phyloP scores from a whole-genome alignment of 768 basidiomycete species.

The Xerocomellus intermedius region DNA sequence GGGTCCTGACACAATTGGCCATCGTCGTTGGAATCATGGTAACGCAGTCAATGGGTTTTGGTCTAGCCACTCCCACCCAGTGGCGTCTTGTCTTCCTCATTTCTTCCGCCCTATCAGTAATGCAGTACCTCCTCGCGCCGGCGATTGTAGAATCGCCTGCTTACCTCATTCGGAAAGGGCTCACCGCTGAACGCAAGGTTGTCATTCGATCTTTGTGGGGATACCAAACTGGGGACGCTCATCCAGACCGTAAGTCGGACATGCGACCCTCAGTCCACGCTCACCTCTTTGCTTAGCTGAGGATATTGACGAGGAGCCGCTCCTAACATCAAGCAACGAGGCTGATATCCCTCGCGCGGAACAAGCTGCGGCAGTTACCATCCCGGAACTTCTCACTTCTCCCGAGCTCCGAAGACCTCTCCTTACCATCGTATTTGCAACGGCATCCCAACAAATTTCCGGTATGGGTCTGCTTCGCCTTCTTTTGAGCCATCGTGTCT shows the following conservation, averaged over 20 bases:
- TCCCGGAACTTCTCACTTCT: conserved; percentile 51
- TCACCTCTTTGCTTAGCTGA: conserved; percentile 21
- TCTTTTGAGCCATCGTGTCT: not conserved
- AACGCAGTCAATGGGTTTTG: conserved; percentile 77
- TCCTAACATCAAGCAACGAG: conserved; percentile 21
- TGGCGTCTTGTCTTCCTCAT: conserved; percentile 74
- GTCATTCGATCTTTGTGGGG: conserved; percentile 57
- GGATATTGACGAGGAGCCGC: conserved; percentile 26
- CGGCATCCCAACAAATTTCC: conserved; percentile 78
- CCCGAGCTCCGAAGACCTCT: conserved; percentile 62
- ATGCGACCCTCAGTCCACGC: not conserved
- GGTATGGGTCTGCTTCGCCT: conserved; percentile 39
- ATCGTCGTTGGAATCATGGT: conserved; percentile 86
- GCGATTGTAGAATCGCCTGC: conserved; percentile 69
- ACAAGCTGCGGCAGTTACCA: conserved; percentile 40
- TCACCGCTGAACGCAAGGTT: conserved; percentile 46
- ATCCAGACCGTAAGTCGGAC: conserved; percentile 23
- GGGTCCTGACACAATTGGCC: conserved; percentile 76
- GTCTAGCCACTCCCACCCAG: conserved; percentile 58
- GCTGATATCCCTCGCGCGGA: conserved; percentile 14
- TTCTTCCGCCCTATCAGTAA: conserved; percentile 53
- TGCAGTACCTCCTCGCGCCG: conserved; percentile 55
- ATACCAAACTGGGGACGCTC: conserved; percentile 28
- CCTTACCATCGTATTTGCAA: conserved; percentile 63
- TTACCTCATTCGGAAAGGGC: conserved; percentile 56